Conservation (phyloP, 768 basidiomycete species). For the Phanerodontia chrysosporium region DNA sequence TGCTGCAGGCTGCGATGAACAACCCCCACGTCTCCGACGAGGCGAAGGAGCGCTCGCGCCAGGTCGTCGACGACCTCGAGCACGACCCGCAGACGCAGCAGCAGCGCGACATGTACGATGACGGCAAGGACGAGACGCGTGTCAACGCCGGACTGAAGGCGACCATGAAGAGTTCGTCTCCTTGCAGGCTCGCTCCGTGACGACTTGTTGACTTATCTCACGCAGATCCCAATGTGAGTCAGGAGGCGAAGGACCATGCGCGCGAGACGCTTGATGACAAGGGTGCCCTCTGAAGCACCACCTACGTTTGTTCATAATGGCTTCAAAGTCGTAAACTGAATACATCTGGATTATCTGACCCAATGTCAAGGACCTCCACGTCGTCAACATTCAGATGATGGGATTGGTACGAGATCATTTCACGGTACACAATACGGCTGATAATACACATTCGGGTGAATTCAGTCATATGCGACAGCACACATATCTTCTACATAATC, state of each 20-base stretch:
- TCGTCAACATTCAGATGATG: too few species aligned
- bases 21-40: conserved; percentile 24
- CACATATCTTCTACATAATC: too few species aligned
- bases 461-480: too few species aligned
- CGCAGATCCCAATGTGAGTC: conserved; percentile 24
- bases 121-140: conserved; percentile 2
- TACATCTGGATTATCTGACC: neutral
- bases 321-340: neutral
- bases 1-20: conserved; percentile 13
- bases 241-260: conserved; percentile 29
- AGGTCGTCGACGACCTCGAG: conserved; percentile 15
- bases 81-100: neutral
- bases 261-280: conserved; percentile 21
- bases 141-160: conserved; percentile 17
- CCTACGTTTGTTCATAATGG: neutral
- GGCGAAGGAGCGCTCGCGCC: conserved; percentile 22
- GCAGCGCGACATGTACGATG: neutral
- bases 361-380: too few species aligned
- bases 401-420: too few species aligned
- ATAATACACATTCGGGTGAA: too few species aligned
- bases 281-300: neutral
- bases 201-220: conserved; percentile 8
- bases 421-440: too few species aligned
- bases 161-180: neutral
- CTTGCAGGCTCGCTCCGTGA: neutral